Conservation (phyloP, 768 basidiomycete genomes). For the Macrocybe gigantea region DNA sequence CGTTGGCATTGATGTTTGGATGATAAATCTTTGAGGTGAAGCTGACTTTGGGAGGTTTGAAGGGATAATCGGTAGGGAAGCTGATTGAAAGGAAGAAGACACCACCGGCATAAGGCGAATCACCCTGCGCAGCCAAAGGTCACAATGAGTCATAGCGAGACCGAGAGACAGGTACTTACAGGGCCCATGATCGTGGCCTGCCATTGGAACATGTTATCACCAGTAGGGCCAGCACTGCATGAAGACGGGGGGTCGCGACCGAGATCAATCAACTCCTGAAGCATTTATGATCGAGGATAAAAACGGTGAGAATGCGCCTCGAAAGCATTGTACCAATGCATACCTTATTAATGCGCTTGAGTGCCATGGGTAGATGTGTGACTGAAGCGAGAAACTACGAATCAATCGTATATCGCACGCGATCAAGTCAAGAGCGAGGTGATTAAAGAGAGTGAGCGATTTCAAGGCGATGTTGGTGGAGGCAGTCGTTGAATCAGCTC, state of each 20-base stretch:
- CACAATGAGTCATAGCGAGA: slow-evolving; percentile 18
- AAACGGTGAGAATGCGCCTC: neutral
- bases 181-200: slow-evolving; percentile 99
- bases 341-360: slow-evolving; percentile 99
- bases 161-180: slow-evolving; percentile 42
- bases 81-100: slow-evolving; percentile 97
- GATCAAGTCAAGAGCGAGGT: slow-evolving; percentile 29
- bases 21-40: slow-evolving; percentile 99
- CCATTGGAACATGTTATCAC: slow-evolving; percentile 99
- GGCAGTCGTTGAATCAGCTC: slow-evolving; percentile 11
- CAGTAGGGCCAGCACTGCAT: slow-evolving; percentile 97
- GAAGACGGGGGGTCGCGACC: slow-evolving; percentile 99
- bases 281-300: slow-evolving; percentile 14
- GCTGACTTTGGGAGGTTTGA: slow-evolving; percentile 99
- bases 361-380: slow-evolving; percentile 61
- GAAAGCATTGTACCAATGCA: slow-evolving; percentile 4
- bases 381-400: slow-evolving; percentile 23
- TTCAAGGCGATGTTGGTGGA: slow-evolving; percentile 22
- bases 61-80: slow-evolving; percentile 97
- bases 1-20: slow-evolving; percentile 99
- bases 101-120: slow-evolving; percentile 97
- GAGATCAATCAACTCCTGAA: slow-evolving; percentile 97
- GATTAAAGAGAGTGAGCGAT: slow-evolving; percentile 22
- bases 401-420: slow-evolving; percentile 33
- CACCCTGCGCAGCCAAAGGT: slow-evolving; percentile 51